Base-by-base conservation (phyloP, 83 land plant genomes). In the Picea abies region DNA sequence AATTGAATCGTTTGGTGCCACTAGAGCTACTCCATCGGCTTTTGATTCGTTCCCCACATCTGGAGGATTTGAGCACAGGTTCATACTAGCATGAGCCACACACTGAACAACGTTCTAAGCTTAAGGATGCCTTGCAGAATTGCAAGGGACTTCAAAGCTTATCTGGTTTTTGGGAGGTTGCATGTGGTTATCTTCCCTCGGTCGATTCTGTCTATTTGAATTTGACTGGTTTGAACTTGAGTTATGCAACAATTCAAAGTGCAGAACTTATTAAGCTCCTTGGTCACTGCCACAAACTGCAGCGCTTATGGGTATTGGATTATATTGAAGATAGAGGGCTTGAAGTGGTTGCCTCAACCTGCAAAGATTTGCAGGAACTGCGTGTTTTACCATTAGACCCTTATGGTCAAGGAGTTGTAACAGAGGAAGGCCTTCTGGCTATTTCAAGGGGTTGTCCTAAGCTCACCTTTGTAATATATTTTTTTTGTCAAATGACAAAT, bases 21-120 rank as follows among this genome's bases (percentile, higher is more conserved):
- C 66, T 87, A 63, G 92, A 90, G 10, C 44, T 77, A 2, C 85
- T 90, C 9, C 83, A 84, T 22, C 29, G 29, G 29, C 29, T 29
- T 29, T 29, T 29, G 29, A 29, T 29, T 29, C 29, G 29, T 29
- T 29, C 90, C 12, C 89, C 90, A 75, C 86, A 87, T 4, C 81
- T 92, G 66, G 84, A 65, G 44, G 92, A 90, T 64, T 78, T 92
- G 26, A 92, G 98, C 12, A 91, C 88, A 6, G 97, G 96, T 11
- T 39, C 86, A 29, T 93, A 84, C 32, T 79, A 86, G 0, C 89
- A 93, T 19, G 94, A 88, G 35, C 84, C 85, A 15, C 82, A 84
- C 39, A 76, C 87, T 79, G 91, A 85, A 22, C 29, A 29, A 29
- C 29, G 29, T 29, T 29, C 29, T 29, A 29, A 29, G 29, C 29